Evolutionary conservation across 1,284 basidiomycete genomes (phyloP), one percentile per base, ranked within the genome.

Genomic region (Kwoniella shivajii): DNA sequence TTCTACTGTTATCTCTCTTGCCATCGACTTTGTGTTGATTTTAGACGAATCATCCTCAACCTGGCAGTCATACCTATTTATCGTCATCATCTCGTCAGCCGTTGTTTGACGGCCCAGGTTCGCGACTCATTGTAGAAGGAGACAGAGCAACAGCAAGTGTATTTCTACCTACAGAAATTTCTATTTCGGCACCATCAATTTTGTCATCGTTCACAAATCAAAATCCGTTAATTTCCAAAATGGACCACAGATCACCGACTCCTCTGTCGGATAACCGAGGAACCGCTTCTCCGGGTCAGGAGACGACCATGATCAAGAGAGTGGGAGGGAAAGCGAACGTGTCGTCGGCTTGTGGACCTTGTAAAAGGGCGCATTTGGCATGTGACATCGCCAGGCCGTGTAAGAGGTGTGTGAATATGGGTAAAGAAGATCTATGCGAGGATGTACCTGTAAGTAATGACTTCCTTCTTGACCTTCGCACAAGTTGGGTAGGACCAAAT

Each of bases 301-400:
- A 54, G 22, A 52, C 49, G 11, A 22, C 54, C 6, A 38, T 38
- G 39, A 51, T 54, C 20, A 59, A 60, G 55, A 47, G 61, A 13
- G 55, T 63, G 6, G 61, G 61, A 26, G 61, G 61, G 2, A 63
- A 60, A 41, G 55, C 61, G n/a, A 63, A 63, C 22, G 61, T 63
- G 7, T 60, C 71, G 0, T 63, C 66, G 24, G 75, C 75, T 13
- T 77, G 75, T 48, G 71, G 64, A 16, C 75, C 75, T 18, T 77
- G 75, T 54, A 75, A 75, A 50, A 64, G 63, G 39, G 71, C 75
- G 4, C 75, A 77, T 57, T 49, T 77, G 37, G 75, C 73, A 2
- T 77, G 75, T 49, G 75, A 77, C 49, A 65, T 71, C 0, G 63
- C 61, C 1, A 54, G 76, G 26, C 76, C 76, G 0, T 78, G 76